A percentile compares a stretch with the other conserved stretches of the same genome.
Conservation (phyloP, 371 early-diverging fungal genomes). For the Mortierella sp. region DNA sequence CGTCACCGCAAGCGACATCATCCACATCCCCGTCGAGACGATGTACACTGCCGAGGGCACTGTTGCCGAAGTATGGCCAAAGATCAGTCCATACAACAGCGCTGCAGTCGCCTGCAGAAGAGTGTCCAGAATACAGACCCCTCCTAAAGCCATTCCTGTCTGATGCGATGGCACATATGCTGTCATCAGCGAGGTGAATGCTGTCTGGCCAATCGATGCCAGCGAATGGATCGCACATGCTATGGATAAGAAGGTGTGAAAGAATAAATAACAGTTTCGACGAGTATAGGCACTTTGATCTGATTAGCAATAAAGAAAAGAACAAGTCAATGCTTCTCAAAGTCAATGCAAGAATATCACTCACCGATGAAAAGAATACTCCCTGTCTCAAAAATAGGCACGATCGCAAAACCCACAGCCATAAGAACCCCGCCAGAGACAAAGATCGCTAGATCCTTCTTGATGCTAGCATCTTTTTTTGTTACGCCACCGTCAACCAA, state of each 20-base stretch:
- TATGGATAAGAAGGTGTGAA: not conserved
- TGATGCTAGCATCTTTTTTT: not conserved
- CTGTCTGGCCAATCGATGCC: constrained; percentile 10
- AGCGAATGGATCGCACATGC: constrained; percentile 19
- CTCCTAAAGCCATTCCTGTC: constrained; percentile 36
- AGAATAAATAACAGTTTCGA: not conserved
- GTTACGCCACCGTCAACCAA: not conserved
- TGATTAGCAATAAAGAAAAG: not conserved
- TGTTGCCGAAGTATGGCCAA: constrained; percentile 13
- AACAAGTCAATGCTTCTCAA: not conserved
- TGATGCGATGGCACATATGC: constrained; percentile 22
- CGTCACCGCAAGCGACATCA: not conserved
- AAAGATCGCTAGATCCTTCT: constrained; percentile 23
- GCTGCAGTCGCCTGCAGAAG: constrained; percentile 9
- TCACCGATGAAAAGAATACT: not conserved
- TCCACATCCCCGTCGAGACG: constrained; percentile 13
- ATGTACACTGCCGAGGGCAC: constrained; percentile 26
- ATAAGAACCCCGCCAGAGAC: constrained; percentile 10
- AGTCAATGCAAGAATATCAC: not conserved
- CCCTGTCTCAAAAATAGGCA: not conserved
- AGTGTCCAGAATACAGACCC: constrained; percentile 21
- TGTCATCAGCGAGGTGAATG: constrained; percentile 30
- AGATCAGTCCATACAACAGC: constrained; percentile 30
- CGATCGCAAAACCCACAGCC: constrained; percentile 1
- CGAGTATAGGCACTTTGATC: not conserved